Evolutionary conservation across 2,329 filamentous ascomycete genomes (phyloP), one percentile per base, ranked within the genome.

Genomic region (Chrysosporium queenslandicum): DNA sequence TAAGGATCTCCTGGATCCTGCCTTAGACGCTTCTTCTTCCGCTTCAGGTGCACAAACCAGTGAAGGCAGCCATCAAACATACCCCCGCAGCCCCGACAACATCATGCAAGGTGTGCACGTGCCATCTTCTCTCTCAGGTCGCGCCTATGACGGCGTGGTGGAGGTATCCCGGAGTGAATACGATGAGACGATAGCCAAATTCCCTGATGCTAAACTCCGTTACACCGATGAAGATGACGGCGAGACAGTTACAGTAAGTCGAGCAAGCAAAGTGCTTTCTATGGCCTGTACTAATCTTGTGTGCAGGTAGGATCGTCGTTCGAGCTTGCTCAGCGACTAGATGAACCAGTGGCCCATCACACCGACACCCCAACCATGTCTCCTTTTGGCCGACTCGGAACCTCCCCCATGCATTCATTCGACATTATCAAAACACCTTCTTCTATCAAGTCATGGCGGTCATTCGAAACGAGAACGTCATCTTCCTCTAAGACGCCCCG

Each of bases 141-240:
- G 20, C 29, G 18, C 53, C 36, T 59, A 59, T 46, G 58, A 62
- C 39, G 66, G 64, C 9, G 58, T 71, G 37, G 66, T 75, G 30
- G 66, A 66, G 46, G 60, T 75, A 52, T 69, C 70, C 39, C 61
- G 64, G 21, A 58, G 62, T 12, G 66, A 73, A 46, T 75, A 75
- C 50, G 70, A 75, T 61, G 59, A 63, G 20, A 65, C 73, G 45
- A 63, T 72, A 32, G 60, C 60, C 16, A 64, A 58, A 45, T 59
- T 71, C 58, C 72, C 73, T 20, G 64, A 67, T 37, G 71, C 71
- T 11, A 65, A 62, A 30, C 57, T 75, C 41, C 70, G 62, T 18
- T 75, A 75, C 54, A 46, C 69, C 50, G 73, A 75, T 27, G 70
- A 74, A 25, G 71, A 74, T 55, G 71, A 74, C 55, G 69, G 68